Conservation (phyloP, 1,284 basidiomycete species). For the Malassezia obtusa region DNA sequence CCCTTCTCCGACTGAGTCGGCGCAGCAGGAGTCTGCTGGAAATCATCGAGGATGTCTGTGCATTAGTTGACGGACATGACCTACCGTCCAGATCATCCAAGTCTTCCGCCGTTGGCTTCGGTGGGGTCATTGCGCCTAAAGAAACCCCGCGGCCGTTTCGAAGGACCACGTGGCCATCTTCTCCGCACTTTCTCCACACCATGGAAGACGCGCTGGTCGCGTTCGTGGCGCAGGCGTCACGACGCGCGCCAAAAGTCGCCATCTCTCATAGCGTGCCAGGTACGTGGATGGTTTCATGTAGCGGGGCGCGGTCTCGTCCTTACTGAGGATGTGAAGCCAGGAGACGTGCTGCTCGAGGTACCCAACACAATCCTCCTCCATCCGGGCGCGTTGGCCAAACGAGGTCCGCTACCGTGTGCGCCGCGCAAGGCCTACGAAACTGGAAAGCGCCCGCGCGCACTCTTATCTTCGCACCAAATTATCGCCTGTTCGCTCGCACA, state of each 20-base stretch:
- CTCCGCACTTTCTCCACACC: neutral
- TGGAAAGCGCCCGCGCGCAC: neutral
- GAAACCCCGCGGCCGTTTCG: too few species aligned
- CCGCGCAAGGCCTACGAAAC: neutral
- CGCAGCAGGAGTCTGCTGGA: conserved; percentile 26
- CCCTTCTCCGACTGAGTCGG: conserved; percentile 33
- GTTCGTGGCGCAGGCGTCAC: conserved; percentile 1
- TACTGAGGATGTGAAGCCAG: neutral
- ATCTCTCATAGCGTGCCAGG: conserved; percentile 9
- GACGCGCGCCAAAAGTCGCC: neutral
- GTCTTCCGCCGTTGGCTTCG: conserved; percentile 30
- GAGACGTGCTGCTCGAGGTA: conserved; percentile 1
- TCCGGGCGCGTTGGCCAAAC: neutral
- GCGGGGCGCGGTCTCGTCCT: conserved; percentile 14
- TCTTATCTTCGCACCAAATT: conserved; percentile 10
- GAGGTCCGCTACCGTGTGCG: neutral
- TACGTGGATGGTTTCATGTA: neutral
- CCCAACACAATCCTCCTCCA: conserved; percentile 2
- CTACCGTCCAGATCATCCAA: conserved; percentile 44
- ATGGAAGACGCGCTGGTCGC: conserved; percentile 8
- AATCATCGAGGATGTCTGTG: conserved; percentile 56
- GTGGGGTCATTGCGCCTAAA: conserved; percentile 5
- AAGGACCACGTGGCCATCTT: too few species aligned
- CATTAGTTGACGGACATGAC: neutral
- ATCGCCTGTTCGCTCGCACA: conserved; percentile 3